Conservation (phyloP, 1,284 basidiomycete genomes). For the Pascua sp. region DNA sequence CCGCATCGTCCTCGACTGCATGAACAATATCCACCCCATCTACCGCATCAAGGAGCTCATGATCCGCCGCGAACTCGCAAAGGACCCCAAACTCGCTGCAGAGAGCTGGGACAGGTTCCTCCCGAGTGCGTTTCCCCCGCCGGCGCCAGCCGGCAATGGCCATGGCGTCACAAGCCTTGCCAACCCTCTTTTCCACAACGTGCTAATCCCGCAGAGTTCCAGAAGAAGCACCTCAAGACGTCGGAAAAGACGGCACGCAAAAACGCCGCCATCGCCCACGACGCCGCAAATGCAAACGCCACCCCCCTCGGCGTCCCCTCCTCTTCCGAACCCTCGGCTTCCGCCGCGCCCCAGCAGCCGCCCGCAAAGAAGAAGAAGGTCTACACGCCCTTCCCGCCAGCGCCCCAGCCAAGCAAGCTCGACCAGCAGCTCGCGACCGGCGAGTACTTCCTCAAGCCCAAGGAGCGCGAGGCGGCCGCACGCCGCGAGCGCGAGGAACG, state of each 20-base stretch:
- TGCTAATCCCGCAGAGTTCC: conserved; percentile 60
- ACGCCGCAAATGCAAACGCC: background rate
- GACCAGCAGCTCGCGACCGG: conserved; percentile 93
- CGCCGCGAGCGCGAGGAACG: conserved; percentile 49
- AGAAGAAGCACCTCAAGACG: conserved; percentile 84
- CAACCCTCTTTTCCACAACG: background rate
- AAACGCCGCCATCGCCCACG: conserved; percentile 58
- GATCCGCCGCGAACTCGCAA: conserved; percentile 96
- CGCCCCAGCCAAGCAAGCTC: conserved; percentile 90
- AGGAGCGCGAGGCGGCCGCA: conserved; percentile 49
- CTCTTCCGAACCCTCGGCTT: background rate
- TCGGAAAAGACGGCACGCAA: conserved; percentile 87
- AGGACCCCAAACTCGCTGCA: conserved; percentile 90
- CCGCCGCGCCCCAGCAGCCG: conserved; percentile 17
- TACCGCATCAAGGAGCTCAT: conserved; percentile 99
- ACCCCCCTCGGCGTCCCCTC: conserved; percentile 19
- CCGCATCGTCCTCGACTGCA: conserved; percentile 92
- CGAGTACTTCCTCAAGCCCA: conserved; percentile 93
- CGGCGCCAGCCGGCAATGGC: background rate
- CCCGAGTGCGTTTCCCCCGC: conserved; percentile 56
- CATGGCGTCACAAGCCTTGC: too few species aligned
- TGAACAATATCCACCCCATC: conserved; percentile 99
- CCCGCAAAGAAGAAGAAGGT: conserved; percentile 70
- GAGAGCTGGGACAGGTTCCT: conserved; percentile 98
- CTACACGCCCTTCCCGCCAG: conserved; percentile 98